These are phyloP conservation scores for Chaetomidium leptoderma DNA, from an alignment of 495 filamentous ascomycete genomes.

Conservation along the genomic window DNA sequence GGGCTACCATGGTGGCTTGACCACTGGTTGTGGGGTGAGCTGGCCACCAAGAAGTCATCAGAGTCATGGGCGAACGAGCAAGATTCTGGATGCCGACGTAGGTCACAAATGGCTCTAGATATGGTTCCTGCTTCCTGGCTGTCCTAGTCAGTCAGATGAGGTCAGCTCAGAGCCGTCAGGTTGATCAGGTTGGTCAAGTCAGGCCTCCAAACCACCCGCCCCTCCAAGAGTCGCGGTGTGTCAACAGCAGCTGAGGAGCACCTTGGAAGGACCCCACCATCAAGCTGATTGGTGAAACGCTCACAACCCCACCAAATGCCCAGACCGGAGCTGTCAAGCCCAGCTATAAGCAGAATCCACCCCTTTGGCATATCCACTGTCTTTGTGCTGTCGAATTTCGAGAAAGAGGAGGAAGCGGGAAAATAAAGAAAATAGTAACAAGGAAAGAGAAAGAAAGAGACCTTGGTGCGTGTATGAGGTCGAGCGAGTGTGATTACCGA, in stretches of 20 bases:
- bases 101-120: background rate
- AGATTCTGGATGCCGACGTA: background rate
- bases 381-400: no score
- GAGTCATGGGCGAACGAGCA: background rate
- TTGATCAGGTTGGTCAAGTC: background rate
- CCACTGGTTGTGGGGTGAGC: background rate
- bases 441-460: no score
- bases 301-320: background rate
- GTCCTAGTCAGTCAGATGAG: background rate
- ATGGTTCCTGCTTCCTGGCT: background rate
- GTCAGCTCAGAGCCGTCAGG: background rate
- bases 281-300: background rate
- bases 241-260: background rate
- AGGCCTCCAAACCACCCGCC: constrained; percentile 6
- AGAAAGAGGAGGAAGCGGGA: no score
- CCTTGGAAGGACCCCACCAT: background rate
- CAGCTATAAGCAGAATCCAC: no score
- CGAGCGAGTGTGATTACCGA: no score
- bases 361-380: no score
- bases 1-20: constrained; percentile 14
- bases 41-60: background rate
- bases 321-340: background rate
- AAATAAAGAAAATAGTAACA: no score
- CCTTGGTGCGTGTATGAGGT: no score
- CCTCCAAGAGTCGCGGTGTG: background rate